phyloP scores from a whole-genome alignment of 2,329 filamentous ascomycete genomes.

The Thermochaetoides dissita region DNA sequence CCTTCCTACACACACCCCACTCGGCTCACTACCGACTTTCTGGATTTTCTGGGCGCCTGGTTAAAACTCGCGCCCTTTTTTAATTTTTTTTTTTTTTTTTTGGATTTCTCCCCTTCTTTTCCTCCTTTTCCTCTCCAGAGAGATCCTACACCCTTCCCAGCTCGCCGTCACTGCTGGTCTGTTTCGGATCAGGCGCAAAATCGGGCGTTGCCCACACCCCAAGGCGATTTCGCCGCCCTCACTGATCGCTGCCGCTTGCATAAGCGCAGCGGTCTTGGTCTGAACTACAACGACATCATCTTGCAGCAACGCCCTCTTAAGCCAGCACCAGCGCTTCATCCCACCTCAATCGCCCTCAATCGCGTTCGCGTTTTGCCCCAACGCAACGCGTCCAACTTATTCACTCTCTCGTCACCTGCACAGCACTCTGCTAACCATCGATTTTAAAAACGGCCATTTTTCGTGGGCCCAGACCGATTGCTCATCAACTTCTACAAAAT shows the following conservation, averaged over 20 bases:
- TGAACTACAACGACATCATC: not conserved
- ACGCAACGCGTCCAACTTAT: no score
- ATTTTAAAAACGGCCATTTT: no score
- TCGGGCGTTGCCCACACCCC: conserved; percentile 16
- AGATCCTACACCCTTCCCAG: conserved; percentile 6
- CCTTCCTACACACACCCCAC: conserved; percentile 6
- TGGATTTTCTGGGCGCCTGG: conserved; percentile 10
- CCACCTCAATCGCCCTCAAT: no score
- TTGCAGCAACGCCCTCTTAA: not conserved
- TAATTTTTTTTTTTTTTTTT: conserved; percentile 2
- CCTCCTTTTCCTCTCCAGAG: conserved; percentile 3
- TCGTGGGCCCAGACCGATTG: no score
- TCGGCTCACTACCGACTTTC: conserved; percentile 6
- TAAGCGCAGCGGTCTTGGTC: conserved; percentile 13
- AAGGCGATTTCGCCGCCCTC: conserved; percentile 17
- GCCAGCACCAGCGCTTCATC: not conserved
- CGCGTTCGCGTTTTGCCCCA: no score
- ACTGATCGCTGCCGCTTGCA: conserved; percentile 16
- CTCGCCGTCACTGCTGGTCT: conserved; percentile 14
- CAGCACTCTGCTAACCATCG: no score
- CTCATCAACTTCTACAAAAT: no score
- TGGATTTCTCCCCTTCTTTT: no score
- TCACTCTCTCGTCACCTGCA: no score
- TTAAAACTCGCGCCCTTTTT: conserved; percentile 5
- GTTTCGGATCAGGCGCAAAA: conserved; percentile 9